Evolutionary conservation across 2,329 filamentous ascomycete species (phyloP).

Genomic region (Cercospora sojina): DNA sequence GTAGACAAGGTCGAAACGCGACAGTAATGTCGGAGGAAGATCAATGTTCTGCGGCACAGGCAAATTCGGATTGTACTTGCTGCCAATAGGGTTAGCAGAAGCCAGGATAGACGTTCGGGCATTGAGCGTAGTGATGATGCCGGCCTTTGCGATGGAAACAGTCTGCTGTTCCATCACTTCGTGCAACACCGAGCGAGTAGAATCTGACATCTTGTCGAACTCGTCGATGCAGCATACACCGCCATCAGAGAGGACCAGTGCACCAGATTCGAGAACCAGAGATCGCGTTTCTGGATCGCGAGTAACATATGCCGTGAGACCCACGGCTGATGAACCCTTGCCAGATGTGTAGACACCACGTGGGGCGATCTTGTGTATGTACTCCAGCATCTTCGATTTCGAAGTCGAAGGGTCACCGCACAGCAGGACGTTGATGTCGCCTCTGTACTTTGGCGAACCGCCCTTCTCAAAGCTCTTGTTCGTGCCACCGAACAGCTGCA

Average conservation of each 20-base stretch:
- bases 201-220: slow-evolving; percentile 77
- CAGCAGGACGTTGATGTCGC: slow-evolving; percentile 94
- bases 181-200: slow-evolving; percentile 70
- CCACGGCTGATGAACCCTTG: slow-evolving; percentile 73
- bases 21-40: slow-evolving; percentile 88
- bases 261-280: slow-evolving; percentile 72
- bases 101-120: slow-evolving; percentile 93
- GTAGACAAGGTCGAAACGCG: slow-evolving; percentile 95
- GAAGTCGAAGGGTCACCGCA: slow-evolving; percentile 96
- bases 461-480: slow-evolving; percentile 98
- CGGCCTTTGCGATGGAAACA: slow-evolving; percentile 74
- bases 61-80: slow-evolving; percentile 93
- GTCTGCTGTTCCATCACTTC: slow-evolving; percentile 83
- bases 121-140: slow-evolving; percentile 85
- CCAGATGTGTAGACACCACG: slow-evolving; percentile 77
- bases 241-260: slow-evolving; percentile 70
- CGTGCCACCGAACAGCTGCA: slow-evolving; percentile 94
- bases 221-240: slow-evolving; percentile 78
- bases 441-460: slow-evolving; percentile 90
- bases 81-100: slow-evolving; percentile 96
- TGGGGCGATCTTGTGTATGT: slow-evolving; percentile 96
- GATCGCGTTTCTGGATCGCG: slow-evolving; percentile 72
- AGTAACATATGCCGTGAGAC: slow-evolving; percentile 74
- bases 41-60: slow-evolving; percentile 98
- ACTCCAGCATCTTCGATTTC: slow-evolving; percentile 91